Conservation (phyloP, 2,329 filamentous ascomycete genomes). For the Cordyceps cateniannulata region DNA sequence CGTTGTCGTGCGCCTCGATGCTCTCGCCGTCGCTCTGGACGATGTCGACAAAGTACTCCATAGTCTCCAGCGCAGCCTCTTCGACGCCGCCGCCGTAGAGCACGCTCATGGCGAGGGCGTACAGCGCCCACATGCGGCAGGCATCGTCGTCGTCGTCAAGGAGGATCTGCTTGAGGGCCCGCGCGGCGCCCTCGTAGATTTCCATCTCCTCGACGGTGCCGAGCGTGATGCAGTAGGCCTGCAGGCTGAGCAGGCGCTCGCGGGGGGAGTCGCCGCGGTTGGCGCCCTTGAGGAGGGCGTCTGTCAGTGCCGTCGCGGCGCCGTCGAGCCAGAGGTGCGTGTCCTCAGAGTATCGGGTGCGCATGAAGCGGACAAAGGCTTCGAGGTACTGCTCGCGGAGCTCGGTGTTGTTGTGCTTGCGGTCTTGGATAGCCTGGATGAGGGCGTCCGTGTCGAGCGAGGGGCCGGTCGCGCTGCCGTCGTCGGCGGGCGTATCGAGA, state of each 20-base stretch:
- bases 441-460: slow-evolving; percentile 56
- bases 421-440: slow-evolving; percentile 63
- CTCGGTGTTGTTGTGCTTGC: slow-evolving; percentile 70
- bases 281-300: slow-evolving; percentile 65
- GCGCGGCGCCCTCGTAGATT: slow-evolving; percentile 24
- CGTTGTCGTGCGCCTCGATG: slow-evolving; percentile 65
- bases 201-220: slow-evolving; percentile 56
- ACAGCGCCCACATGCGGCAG: slow-evolving; percentile 62
- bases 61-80: slow-evolving; percentile 61
- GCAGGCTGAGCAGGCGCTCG: slow-evolving; percentile 64
- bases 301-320: slow-evolving; percentile 49
- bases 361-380: slow-evolving; percentile 44
- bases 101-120: slow-evolving; percentile 63
- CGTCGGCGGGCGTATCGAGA: slow-evolving; percentile 46
- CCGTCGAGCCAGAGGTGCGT: slow-evolving; percentile 44
- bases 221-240: slow-evolving; percentile 64
- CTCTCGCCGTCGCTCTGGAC: slow-evolving; percentile 71
- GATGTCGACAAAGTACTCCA: slow-evolving; percentile 72
- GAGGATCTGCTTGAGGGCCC: slow-evolving; percentile 29
- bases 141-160: slow-evolving; percentile 56
- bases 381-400: slow-evolving; percentile 50
- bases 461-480: slow-evolving; percentile 32
- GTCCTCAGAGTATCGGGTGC: slow-evolving; percentile 30
- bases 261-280: slow-evolving; percentile 61
- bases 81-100: slow-evolving; percentile 69